phyloP scores from a whole-genome alignment of 2,329 filamentous ascomycete genomes.

The Cladosporium sp. region DNA sequence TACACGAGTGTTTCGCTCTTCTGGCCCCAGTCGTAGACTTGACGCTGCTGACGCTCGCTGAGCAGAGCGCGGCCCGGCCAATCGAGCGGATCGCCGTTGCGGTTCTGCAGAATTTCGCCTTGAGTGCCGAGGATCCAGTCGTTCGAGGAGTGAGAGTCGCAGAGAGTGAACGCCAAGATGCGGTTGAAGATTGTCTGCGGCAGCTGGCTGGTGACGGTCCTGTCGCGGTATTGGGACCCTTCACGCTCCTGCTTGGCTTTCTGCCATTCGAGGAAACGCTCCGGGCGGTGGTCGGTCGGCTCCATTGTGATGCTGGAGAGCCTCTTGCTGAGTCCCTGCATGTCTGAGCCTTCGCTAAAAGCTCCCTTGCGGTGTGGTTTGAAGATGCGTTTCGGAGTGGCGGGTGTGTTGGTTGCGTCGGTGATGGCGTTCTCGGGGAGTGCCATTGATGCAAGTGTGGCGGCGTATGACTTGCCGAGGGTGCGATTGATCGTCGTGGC shows the following conservation, averaged over 20 bases:
- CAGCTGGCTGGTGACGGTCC: slow-evolving; percentile 24
- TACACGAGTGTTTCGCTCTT: slow-evolving; percentile 28
- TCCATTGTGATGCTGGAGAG: slow-evolving; percentile 20
- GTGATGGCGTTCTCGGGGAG: slow-evolving; percentile 25
- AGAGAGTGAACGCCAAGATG: slow-evolving; percentile 24
- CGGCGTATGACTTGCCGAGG: slow-evolving; percentile 23
- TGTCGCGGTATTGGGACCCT: slow-evolving; percentile 23
- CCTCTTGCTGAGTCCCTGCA: slow-evolving; percentile 22
- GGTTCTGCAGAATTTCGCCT: not conserved
- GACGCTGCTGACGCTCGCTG: slow-evolving; percentile 29
- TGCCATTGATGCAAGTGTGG: slow-evolving; percentile 22
- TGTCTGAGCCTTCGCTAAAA: slow-evolving; percentile 28
- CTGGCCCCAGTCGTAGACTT: slow-evolving; percentile 33
- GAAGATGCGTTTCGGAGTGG: slow-evolving; percentile 26
- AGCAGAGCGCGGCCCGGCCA: slow-evolving; percentile 21
- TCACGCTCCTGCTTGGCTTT: slow-evolving; percentile 14
- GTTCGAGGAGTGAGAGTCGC: not conserved
- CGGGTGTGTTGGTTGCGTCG: slow-evolving; percentile 26
- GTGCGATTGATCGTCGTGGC: slow-evolving; percentile 6
- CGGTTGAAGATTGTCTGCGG: slow-evolving; percentile 29
- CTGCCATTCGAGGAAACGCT: slow-evolving; percentile 27
- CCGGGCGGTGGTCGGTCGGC: slow-evolving; percentile 14
- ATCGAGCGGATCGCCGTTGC: not conserved
- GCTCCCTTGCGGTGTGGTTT: slow-evolving; percentile 29
- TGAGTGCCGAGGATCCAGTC: not conserved